Base-by-base conservation (phyloP, 2,329 filamentous ascomycete species). In the Aureobasidium sp. region DNA sequence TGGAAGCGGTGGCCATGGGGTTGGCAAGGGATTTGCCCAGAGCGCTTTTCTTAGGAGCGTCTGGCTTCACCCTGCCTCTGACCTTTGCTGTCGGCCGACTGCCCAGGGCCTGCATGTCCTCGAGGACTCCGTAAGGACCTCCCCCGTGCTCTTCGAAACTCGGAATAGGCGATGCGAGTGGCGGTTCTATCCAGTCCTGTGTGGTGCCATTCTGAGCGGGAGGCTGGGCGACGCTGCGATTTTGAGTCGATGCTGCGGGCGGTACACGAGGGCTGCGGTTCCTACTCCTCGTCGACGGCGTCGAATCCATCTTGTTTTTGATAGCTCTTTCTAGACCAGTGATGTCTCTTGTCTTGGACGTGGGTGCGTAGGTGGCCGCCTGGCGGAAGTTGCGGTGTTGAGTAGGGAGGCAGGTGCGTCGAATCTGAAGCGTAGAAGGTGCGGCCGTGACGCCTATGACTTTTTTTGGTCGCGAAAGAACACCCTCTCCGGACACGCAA, bases 91-190 rank as follows among this genome's bases (percentile, higher is more conserved):
- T 81, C 14, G 91, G 91, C 67, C 86, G 80, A 61, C 86, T 82
- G 44, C 91, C 91, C 62, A 96, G 77, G 29, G 91, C 87, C 59
- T 86, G 87, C 91, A 96, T 96, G 69, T 87, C 87, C 74, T 90
- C 87, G 63, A 95, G 79, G 20, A 95, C 89, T 66, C 89, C 89
- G 73, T 86, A 84, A 53, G 87, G 82, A 69, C 87, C 79, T 67
- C 94, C 82, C 48, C 88, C 89, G 72, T 83, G 79, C 67, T 96
- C 90, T 78, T 90, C 85, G 71, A 87, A 96, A 72, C 88, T 93
- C 12, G 91, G 80, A 51, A 77, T 77, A 51, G 80, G 79, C 52
- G 74, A 71, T 63, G 81, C 79, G 51, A 82, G 69, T 41, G 79
- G 73, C 53, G 85, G 85, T 73, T 88, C 85, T 44, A 79, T 73